These are phyloP conservation scores for Biscogniauxia sp. DNA, from an alignment of 2,329 filamentous ascomycete species.

Conservation along the genomic window DNA sequence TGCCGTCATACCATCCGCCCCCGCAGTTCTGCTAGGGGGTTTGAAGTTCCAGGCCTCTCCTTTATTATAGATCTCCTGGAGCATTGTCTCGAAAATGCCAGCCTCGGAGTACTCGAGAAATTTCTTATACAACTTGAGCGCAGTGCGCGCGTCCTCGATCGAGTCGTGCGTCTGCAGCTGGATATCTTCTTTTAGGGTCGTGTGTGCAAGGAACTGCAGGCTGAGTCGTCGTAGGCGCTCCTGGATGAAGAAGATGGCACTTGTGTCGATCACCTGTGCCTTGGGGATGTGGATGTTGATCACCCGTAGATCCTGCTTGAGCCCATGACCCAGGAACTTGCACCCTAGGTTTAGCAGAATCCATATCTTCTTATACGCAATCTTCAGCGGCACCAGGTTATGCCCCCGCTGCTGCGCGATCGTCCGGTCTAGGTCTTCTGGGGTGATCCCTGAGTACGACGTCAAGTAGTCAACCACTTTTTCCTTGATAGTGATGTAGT, in stretches of 20 bases:
- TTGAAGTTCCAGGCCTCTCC: slow-evolving; percentile 58
- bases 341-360: slow-evolving; percentile 91
- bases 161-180: slow-evolving; percentile 91
- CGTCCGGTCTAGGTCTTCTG: slow-evolving; percentile 74
- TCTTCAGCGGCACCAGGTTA: slow-evolving; percentile 82
- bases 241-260: slow-evolving; percentile 83
- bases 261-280: slow-evolving; percentile 88
- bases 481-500: slow-evolving; percentile 91
- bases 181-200: slow-evolving; percentile 87
- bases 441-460: slow-evolving; percentile 85
- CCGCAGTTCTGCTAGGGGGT: slow-evolving; percentile 39
- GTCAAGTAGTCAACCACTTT: slow-evolving; percentile 94
- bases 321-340: slow-evolving; percentile 87
- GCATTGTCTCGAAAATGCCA: slow-evolving; percentile 76
- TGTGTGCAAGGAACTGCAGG: slow-evolving; percentile 88
- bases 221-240: slow-evolving; percentile 81
- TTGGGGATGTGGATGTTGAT: slow-evolving; percentile 97
- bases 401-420: slow-evolving; percentile 64
- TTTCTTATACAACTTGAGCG: slow-evolving; percentile 83
- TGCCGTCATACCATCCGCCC: slow-evolving; percentile 18
- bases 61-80: slow-evolving; percentile 80
- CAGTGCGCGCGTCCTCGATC: slow-evolving; percentile 91
- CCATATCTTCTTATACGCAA: slow-evolving; percentile 98
- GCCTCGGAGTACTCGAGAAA: slow-evolving; percentile 87
- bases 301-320: slow-evolving; percentile 94